Evolutionary conservation across 805 yeast species (phyloP), one percentile per base, ranked within the genome.

Genomic region (Kodamaea lidongshanica): DNA sequence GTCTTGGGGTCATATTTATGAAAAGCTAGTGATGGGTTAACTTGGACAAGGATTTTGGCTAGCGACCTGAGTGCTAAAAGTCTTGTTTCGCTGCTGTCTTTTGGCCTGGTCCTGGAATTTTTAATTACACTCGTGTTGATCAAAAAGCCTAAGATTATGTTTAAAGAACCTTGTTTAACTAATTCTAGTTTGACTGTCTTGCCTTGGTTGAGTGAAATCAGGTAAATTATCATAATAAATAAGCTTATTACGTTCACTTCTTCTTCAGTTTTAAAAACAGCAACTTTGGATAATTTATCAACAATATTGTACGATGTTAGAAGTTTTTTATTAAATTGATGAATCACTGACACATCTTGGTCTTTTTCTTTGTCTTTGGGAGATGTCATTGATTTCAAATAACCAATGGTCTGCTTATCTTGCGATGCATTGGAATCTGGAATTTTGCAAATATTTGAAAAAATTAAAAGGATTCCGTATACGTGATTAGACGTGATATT

Each of bases 161-260:
- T 59, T 22, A 70, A 36, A 0, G 64, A 67, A 1, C 76, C 77
- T 40, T 70, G 73, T 27, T 61, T 54, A 7, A 66, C 67, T 4
- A 70, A 39, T n/a, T 54, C 64, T 7, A 52, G 46, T 15, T 65
- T 52, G 2, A 45, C 42, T 1, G 20, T 22, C 16, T 46, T 45
- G 6, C 39, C 45, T 26, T 50, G 61, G 13, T 44, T 45, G 3
- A 35, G 23, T 1, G 70, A 44, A 1, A 70, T 40, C 43, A 59
- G 58, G 35, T 50, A 45, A 7, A 72, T 37, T 1, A 70, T 47
- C 16, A 37, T 39, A 4, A 70, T 46, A 3, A 58, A 33, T 35
- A 54, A 57, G 14, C 45, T 43, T 4, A 45, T 23, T 8, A 38
- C 15, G 11, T 13, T 42, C 20, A 15, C 37, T 5, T 31, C 30